Evolutionary conservation across 345 rosid genomes (phyloP), one percentile per base, ranked within the genome.

Genomic region (Lepidium aucheri): DNA sequence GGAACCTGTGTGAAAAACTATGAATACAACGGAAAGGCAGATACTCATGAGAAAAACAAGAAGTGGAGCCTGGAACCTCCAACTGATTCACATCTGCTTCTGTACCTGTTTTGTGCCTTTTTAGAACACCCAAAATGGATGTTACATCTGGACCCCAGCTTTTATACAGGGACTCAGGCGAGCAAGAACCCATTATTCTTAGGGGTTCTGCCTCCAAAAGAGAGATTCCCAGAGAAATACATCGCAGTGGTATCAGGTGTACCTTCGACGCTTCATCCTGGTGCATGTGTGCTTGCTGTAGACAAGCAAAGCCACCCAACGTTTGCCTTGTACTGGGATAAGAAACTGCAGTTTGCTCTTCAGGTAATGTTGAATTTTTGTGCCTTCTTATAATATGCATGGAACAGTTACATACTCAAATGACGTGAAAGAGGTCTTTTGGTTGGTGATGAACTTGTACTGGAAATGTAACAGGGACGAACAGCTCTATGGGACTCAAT

Each of bases 51-150:
- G 70, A 82, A 74, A 72, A 89, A 84, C 74, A 85, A 84, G 82
- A 85, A 86, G 68, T 82, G 91, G 91, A 83, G 81, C 73, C 76
- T 81, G 50, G 96, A 88, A 65, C 90, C 85, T 62, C 97, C 95
- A 43, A 86, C 90, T 0, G 99, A 94, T 80, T 86, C 99, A 18
- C 95, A 88, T 77, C 76, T 94, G 74, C 96, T 90, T 53, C 71
- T 86, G 49, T 94, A 94, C 74, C 74, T 93, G 52, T 93, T 94
- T 75, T 90, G 97, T 75, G 99, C 96, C 26, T 94, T 82, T 73
- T 75, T 90, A 54, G 99, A 94, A 81, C 92, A 90, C 58, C 99
- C 97, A 6, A 90, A 88, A 76, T 94, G 99, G 99, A 94, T 86
- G 96, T 78, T 89, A 11, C 99, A 88, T 74, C 83, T 93, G 46